phyloP scores from a whole-genome alignment of 768 basidiomycete species.

The Pulveroboletus sp. region DNA sequence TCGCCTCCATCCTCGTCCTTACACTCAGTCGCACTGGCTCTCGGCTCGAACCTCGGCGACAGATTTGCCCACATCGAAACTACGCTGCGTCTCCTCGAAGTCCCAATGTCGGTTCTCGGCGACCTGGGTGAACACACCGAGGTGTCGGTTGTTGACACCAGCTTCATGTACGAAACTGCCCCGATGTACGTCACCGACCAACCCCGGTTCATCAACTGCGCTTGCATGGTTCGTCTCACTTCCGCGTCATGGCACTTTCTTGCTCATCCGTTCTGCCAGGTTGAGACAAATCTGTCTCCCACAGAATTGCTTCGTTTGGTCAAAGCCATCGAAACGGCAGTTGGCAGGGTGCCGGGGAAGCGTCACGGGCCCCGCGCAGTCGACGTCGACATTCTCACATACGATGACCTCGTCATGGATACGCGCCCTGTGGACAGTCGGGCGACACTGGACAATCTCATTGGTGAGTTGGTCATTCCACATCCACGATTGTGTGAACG shows the following conservation, averaged over 20 bases:
- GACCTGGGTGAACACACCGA: conserved; percentile 22
- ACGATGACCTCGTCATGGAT: conserved; percentile 56
- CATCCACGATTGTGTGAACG: conserved; percentile 78
- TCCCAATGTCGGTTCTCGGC: conserved; percentile 33
- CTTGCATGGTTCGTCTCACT: conserved; percentile 64
- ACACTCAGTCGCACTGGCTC: conserved; percentile 59
- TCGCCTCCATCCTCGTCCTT: neutral
- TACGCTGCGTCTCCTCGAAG: conserved; percentile 69
- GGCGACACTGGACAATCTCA: conserved; percentile 50
- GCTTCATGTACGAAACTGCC: conserved; percentile 89
- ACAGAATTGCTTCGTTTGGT: conserved; percentile 53
- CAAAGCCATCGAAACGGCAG: conserved; percentile 66
- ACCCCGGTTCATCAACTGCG: conserved; percentile 83
- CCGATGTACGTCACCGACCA: conserved; percentile 97
- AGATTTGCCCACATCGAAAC: conserved; percentile 75
- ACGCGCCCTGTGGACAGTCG: conserved; percentile 43
- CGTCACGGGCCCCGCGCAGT: conserved; percentile 86
- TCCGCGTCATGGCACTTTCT: neutral
- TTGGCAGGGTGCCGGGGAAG: conserved; percentile 76
- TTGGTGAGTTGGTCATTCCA: conserved; percentile 74
- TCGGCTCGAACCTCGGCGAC: conserved; percentile 91
- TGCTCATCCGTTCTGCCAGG: conserved; percentile 28
- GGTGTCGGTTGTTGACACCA: conserved; percentile 64
- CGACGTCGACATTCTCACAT: conserved; percentile 87
- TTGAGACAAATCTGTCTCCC: conserved; percentile 70